phyloP scores from a whole-genome alignment of 2,329 filamentous ascomycete species.

The Phialophora expanda region DNA sequence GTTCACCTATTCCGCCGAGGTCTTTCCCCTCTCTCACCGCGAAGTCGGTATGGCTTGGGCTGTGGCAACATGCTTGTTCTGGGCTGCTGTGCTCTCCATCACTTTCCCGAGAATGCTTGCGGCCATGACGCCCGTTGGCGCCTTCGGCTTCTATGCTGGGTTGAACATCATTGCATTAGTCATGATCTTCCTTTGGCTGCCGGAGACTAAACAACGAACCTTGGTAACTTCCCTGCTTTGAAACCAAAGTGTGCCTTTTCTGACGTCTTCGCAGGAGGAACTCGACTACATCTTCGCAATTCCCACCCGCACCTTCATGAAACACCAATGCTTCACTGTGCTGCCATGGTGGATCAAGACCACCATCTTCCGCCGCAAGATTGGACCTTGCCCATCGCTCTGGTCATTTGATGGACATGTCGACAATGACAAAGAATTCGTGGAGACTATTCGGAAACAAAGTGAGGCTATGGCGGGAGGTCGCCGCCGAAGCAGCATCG shows the following conservation, averaged over 20 bases:
- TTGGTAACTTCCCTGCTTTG: slow-evolving; percentile 18
- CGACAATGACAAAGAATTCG: slow-evolving; percentile 36
- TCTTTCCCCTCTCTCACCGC: slow-evolving; percentile 56
- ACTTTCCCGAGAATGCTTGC: slow-evolving; percentile 52
- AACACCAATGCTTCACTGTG: slow-evolving; percentile 59
- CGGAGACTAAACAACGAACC: slow-evolving; percentile 58
- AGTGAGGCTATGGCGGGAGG: slow-evolving; percentile 29
- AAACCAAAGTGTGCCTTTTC: neutral
- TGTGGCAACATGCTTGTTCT: slow-evolving; percentile 44
- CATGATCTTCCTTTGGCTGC: slow-evolving; percentile 64
- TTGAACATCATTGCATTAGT: slow-evolving; percentile 63
- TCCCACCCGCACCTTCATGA: slow-evolving; percentile 58
- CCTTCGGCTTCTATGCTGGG: slow-evolving; percentile 63
- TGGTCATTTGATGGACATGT: slow-evolving; percentile 52
- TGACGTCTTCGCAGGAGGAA: slow-evolving; percentile 49
- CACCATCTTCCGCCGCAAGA: slow-evolving; percentile 59
- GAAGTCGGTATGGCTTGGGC: slow-evolving; percentile 51
- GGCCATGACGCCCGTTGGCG: slow-evolving; percentile 54
- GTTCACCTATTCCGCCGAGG: slow-evolving; percentile 50
- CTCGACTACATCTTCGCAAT: slow-evolving; percentile 61
- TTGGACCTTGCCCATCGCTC: slow-evolving; percentile 54
- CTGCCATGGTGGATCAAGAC: slow-evolving; percentile 65
- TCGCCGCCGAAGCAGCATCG: slow-evolving; percentile 33
- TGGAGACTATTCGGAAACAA: slow-evolving; percentile 36
- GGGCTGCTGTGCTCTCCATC: slow-evolving; percentile 51